Evolutionary conservation across 306 rosid species (phyloP).

Genomic region (Pachyrhizus erosus): DNA sequence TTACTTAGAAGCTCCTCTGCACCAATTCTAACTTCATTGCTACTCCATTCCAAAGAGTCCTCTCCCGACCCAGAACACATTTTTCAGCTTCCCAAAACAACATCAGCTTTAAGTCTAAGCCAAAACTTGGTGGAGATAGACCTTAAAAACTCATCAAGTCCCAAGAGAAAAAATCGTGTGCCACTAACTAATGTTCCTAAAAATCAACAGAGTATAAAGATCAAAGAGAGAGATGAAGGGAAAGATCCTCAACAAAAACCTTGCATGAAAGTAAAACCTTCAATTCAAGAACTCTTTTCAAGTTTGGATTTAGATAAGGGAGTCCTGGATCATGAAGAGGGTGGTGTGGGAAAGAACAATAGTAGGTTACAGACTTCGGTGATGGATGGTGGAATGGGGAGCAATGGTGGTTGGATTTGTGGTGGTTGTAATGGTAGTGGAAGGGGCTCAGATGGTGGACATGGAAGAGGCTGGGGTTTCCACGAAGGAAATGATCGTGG

Average conservation of each 20-base stretch:
- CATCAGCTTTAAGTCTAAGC: conserved; percentile 50
- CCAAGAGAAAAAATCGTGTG: conserved; percentile 39
- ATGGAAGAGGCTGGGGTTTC: conserved; percentile 48
- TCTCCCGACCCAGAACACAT: conserved; percentile 50
- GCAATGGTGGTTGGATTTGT: conserved; percentile 53
- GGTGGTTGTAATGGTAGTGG: conserved; percentile 54
- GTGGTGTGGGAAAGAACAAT: conserved; percentile 32
- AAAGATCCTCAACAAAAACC: conserved; percentile 32
- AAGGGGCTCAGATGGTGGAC: conserved; percentile 47
- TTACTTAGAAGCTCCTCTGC: conserved; percentile 71
- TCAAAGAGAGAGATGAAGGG: conserved; percentile 42
- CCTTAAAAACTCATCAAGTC: conserved; percentile 38
- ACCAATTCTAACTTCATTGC: conserved; percentile 66
- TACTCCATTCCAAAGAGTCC: conserved; percentile 50
- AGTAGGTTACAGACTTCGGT: conserved; percentile 51
- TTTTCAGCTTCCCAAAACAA: conserved; percentile 56
- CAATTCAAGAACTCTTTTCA: conserved; percentile 47
- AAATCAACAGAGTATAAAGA: conserved; percentile 25
- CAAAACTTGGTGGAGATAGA: conserved; percentile 44
- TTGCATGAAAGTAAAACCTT: conserved; percentile 30
- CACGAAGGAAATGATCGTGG: conserved; percentile 55
- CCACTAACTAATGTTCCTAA: conserved; percentile 16
- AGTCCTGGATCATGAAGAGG: conserved; percentile 35
- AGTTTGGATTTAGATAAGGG: conserved; percentile 56
- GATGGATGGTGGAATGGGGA: conserved; percentile 57